A percentile compares a stretch with the other conserved stretches of the same genome.
These are phyloP conservation scores for Schizochytrium sp. DNA, from an alignment of 108 stramenopile species.

Conservation along the genomic window DNA sequence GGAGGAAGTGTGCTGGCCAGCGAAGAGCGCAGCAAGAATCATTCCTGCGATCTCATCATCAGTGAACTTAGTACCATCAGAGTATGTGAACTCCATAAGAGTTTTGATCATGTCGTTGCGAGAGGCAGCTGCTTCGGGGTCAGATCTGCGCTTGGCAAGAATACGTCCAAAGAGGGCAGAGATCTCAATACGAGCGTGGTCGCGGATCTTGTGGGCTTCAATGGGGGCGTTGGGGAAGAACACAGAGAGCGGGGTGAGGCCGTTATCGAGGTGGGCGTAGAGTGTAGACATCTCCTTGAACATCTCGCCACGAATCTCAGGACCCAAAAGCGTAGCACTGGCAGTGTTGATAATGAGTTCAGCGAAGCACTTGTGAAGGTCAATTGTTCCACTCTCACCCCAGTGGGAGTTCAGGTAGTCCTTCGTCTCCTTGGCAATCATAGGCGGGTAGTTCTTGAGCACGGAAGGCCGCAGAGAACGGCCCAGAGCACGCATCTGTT, in stretches of 20 bases:
- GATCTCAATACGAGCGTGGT: conserved; percentile 87
- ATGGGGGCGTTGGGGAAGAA: conserved; percentile 96
- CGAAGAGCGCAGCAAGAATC: conserved; percentile 96
- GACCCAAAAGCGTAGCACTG: conserved; percentile 93
- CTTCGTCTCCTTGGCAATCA: conserved; percentile 92
- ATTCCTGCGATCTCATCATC: conserved; percentile 96
- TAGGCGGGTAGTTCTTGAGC: conserved; percentile 93
- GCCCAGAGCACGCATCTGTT: conserved; percentile 96
- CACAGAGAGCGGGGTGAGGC: conserved; percentile 95
- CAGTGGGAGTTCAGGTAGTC: conserved; percentile 83
- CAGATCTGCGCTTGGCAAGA: conserved; percentile 85
- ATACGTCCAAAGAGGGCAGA: conserved; percentile 90
- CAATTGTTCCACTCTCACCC: conserved; percentile 82
- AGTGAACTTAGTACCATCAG: conserved; percentile 89
- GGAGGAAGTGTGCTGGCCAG: conserved; percentile 98
- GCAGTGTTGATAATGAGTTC: conserved; percentile 97
- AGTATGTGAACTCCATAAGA: conserved; percentile 98
- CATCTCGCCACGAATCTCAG: conserved; percentile 95
- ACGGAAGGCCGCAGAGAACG: conserved; percentile 87
- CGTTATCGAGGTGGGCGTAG: conserved; percentile 96
- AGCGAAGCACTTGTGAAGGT: conserved; percentile 87
- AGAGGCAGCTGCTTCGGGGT: conserved; percentile 79
- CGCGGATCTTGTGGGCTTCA: conserved; percentile 79
- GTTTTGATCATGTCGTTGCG: conserved; percentile 94
- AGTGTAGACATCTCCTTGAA: conserved; percentile 92